A percentile compares a stretch with the other conserved stretches of the same genome.
Conservation (phyloP, 371 early-diverging fungal genomes). For the Mucor velutinosus region DNA sequence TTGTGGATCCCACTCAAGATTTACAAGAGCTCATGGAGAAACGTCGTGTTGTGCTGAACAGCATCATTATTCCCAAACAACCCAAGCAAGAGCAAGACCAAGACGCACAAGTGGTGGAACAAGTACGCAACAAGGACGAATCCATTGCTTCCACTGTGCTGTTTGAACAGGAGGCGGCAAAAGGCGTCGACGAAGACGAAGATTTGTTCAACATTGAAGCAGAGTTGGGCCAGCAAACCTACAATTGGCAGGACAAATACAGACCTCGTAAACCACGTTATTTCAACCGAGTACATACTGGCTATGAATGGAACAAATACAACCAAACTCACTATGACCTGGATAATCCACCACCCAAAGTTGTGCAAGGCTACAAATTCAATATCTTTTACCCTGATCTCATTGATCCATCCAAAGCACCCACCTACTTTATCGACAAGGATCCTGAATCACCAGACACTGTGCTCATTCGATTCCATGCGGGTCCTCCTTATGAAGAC, state of each 20-base stretch:
- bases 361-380: conserved; percentile 96
- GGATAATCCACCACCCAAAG: conserved; percentile 97
- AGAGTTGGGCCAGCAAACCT: conserved; percentile 63
- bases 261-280: conserved; percentile 93
- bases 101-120: conserved; percentile 4
- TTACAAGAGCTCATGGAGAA: conserved; percentile 59
- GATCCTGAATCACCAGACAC: conserved; percentile 80
- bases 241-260: conserved; percentile 91
- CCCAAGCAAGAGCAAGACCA: conserved; percentile 26
- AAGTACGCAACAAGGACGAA: conserved; percentile 30
- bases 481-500: conserved; percentile 96
- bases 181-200: conserved; percentile 81
- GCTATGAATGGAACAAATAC: conserved; percentile 99
- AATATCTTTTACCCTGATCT: conserved; percentile 98
- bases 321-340: conserved; percentile 96
- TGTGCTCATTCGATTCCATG: conserved; percentile 83
- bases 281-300: conserved; percentile 94
- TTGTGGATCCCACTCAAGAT: conserved; percentile 69
- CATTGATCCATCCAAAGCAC: conserved; percentile 84
- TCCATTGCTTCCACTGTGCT: conserved; percentile 48
- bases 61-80: conserved; percentile 59
- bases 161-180: conserved; percentile 74
- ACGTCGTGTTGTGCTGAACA: conserved; percentile 58
- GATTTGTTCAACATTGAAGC: conserved; percentile 82
- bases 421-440: conserved; percentile 83